Base-by-base conservation (phyloP, 352 stramenopile genomes). In the Globisporangium radiosum region DNA sequence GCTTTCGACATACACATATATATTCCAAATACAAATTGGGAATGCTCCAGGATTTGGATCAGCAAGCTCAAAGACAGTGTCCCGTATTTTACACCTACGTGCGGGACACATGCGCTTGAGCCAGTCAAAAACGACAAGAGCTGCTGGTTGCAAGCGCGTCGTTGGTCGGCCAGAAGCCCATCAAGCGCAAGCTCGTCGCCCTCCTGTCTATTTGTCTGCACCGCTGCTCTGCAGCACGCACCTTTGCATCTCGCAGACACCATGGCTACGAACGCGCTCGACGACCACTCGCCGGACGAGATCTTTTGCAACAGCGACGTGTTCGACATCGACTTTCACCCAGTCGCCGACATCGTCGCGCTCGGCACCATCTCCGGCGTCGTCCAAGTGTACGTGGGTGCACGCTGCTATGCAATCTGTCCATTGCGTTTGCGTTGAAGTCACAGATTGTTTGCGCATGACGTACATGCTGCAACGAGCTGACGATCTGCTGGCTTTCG, bases 301-400 rank as follows among this genome's bases (percentile, higher is more conserved):
- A 89, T 95, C 55, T 71, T 73, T 58, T 88, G 83, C 66, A 63
- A 71, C 52, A 81, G 73, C 54, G 78, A 94, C 38, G 83, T 94
- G 36, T 93, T 94, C 56, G 81, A 92, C 71, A 83, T 94, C 52
- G 82, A 90, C 69, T 95, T 95, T 69, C 86, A 95, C 56, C 86
- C 86, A 42, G 59, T 71, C 40, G 57, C 73, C 17, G 67, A 90
- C 49, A 84, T 93, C 43, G 68, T 95, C 50, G 85, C 83, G 42
- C 60, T 91, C 17, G 85, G 81, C 56, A 81, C 66, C 57, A 89
- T 95, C 62, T 72, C 75, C 15, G 86, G 86, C 57, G 63, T 87
- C 61, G 83, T 95, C 57, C 71, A 95, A 92, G 68, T 92, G 78
- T 94, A 73, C 51, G 75, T 64, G 33, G 15, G 57, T 55, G 47